Base-by-base conservation (phyloP, 441 rosid genomes). In the Flueggea neowawraea region DNA sequence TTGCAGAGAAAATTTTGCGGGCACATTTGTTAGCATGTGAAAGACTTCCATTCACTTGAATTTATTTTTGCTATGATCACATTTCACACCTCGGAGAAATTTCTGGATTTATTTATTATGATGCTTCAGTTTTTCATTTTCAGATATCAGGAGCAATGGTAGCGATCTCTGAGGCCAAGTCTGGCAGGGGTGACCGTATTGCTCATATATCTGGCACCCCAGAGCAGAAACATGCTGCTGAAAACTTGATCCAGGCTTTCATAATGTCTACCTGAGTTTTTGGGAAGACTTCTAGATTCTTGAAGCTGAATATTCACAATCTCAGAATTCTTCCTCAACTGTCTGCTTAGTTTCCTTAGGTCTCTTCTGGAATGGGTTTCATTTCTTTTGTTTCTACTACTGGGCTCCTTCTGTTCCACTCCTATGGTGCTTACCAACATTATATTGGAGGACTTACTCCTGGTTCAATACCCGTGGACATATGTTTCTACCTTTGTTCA, bases 221-320 rank as follows among this genome's bases (percentile, higher is more conserved):
- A 39, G 96, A 95, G 81, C 96, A 91, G 84, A 91, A 77, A 82
- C 92, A 78, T 67, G 76, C 88, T 6, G 99, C 99, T 15, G 96
- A 95, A 87, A 91, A 87, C 77, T 78, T 95, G 86, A 83, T 95
- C 74, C 97, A 85, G 83, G 99, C 99, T 65, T 95, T 95, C 79
- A 88, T 95, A 67, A 84, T 89, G 97, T 80, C 97, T 73, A 77
- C 92, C 51, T 95, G 83, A 87, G 68, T 73, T 6, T 28, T 22
- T 12, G 15, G 57, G 57, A 17, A 12, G 22, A 45, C 58, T 52
- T 61, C 62, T 33, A 60, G 60, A 32, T 65, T 61, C 64, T 65
- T 64, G 72, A 69, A 73, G 87, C 69, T 36, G 41, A 36, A 5
- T 36, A 5, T 82, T 73, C 65, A 82, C 68, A 68, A 55, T 64